Percentiles rank a stretch among this genome's conserved stretches.
Conservation (phyloP, 495 filamentous ascomycete species). For the Neurospora sp. region DNA sequence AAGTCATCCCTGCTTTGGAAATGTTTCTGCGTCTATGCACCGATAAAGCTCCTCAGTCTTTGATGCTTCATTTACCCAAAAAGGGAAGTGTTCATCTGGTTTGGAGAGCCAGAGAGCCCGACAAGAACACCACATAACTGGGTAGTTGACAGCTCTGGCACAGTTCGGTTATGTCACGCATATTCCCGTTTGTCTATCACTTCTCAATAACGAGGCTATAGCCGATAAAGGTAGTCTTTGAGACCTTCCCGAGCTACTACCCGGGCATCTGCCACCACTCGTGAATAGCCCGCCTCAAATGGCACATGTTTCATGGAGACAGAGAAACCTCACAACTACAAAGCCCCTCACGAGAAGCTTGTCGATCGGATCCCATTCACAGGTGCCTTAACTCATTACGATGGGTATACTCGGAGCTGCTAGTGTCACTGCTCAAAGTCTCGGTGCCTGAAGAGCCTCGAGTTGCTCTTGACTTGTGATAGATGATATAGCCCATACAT, state of each 20-base stretch:
- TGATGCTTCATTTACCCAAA: background rate
- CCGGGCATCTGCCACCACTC: background rate
- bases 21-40: background rate
- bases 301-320: background rate
- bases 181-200: too few species aligned
- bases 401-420: background rate
- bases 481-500: background rate
- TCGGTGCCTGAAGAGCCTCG: background rate
- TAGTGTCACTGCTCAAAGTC: background rate
- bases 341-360: background rate
- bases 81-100: background rate
- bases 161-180: too few species aligned
- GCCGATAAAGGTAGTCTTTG: background rate
- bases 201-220: too few species aligned
- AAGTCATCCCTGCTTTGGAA: too few species aligned
- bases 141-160: too few species aligned
- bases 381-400: background rate
- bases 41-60: background rate
- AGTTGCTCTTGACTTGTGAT: background rate
- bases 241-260: background rate
- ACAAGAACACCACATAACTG: background rate
- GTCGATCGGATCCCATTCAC: background rate
- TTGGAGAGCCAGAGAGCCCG: background rate
- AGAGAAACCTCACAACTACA: background rate
- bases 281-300: background rate